A percentile compares a stretch with the other conserved stretches of the same genome.
phyloP scores from a whole-genome alignment of 2,329 filamentous ascomycete species.

The Whalleya microplaca region DNA sequence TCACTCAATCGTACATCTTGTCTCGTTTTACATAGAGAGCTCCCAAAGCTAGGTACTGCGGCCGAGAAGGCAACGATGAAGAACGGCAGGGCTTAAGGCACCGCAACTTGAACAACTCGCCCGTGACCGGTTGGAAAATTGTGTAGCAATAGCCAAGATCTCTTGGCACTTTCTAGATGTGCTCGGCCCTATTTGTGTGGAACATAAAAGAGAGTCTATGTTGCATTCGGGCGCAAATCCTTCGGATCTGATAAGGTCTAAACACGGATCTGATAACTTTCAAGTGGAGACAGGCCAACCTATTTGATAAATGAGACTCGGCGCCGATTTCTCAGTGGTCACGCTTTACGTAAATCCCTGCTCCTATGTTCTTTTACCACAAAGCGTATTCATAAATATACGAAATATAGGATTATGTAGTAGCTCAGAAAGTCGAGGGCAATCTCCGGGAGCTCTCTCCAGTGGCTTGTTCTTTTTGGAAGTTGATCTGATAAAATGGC shows the following conservation, averaged over 20 bases:
- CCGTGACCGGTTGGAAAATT: slow-evolving; percentile 2
- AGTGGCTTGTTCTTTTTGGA: not conserved
- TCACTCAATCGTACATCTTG: not conserved
- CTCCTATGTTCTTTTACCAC: not conserved
- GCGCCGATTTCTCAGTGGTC: not conserved
- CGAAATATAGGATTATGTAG: not conserved
- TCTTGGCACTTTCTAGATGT: slow-evolving; percentile 4
- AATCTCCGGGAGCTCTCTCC: not conserved
- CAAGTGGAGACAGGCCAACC: slow-evolving; percentile 7
- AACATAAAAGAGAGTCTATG: not conserved
- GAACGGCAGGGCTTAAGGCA: not conserved
- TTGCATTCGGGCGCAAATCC: not conserved
- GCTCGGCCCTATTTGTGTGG: not conserved
- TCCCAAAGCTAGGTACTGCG: not conserved
- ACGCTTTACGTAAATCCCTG: slow-evolving; percentile 7
- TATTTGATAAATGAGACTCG: slow-evolving; percentile 5
- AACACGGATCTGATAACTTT: slow-evolving; percentile 13
- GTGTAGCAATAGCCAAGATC: slow-evolving; percentile 6
- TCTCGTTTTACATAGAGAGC: not conserved
- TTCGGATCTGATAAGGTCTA: slow-evolving; percentile 18
- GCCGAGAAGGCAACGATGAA: not conserved
- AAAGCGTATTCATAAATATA: not conserved
- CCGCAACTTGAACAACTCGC: not conserved
- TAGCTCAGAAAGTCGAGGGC: not conserved
- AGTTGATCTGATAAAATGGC: slow-evolving; percentile 15